Evolutionary conservation across 495 filamentous ascomycete species (phyloP).

Genomic region (Achaetomiella virescens): DNA sequence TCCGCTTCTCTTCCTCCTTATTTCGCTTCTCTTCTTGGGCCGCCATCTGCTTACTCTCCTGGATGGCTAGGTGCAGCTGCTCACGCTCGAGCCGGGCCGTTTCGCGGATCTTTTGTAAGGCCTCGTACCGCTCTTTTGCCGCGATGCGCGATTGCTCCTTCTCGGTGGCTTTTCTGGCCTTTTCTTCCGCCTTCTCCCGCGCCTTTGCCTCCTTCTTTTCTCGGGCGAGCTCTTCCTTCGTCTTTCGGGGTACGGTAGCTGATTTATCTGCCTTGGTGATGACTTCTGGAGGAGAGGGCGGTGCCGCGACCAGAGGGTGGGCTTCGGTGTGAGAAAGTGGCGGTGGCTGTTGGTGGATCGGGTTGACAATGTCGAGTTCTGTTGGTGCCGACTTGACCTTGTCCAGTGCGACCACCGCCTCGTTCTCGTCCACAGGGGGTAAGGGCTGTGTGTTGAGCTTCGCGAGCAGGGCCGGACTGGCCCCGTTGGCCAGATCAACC

Average conservation of each 20-base stretch:
- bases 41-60: constrained; percentile 40
- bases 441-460: constrained; percentile 38
- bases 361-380: constrained; percentile 16
- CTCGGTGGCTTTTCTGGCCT: constrained; percentile 60
- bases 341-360: constrained; percentile 1
- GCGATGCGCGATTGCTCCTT: constrained; percentile 61
- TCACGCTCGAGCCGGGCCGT: constrained; percentile 33
- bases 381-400: constrained; percentile 57
- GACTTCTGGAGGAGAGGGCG: constrained; percentile 26
- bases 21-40: constrained; percentile 36
- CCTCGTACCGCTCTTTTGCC: constrained; percentile 39
- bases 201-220: constrained; percentile 49
- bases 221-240: constrained; percentile 48
- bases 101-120: constrained; percentile 28
- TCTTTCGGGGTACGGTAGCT: constrained; percentile 34
- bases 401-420: constrained; percentile 49
- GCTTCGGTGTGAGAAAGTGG: constrained; percentile 27
- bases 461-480: constrained; percentile 25
- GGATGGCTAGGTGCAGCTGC: constrained; percentile 34
- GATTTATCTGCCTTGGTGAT: constrained; percentile 24
- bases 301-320: constrained; percentile 25
- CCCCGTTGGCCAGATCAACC: constrained; percentile 34
- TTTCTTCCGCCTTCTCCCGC: constrained; percentile 60
- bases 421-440: constrained; percentile 42
- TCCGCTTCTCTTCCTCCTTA: constrained; percentile 28